Percentiles rank a stretch among this genome's conserved stretches.
These are phyloP conservation scores for Kitagawia praeruptora DNA, from an alignment of 129 eudicot species.

Conservation along the genomic window DNA sequence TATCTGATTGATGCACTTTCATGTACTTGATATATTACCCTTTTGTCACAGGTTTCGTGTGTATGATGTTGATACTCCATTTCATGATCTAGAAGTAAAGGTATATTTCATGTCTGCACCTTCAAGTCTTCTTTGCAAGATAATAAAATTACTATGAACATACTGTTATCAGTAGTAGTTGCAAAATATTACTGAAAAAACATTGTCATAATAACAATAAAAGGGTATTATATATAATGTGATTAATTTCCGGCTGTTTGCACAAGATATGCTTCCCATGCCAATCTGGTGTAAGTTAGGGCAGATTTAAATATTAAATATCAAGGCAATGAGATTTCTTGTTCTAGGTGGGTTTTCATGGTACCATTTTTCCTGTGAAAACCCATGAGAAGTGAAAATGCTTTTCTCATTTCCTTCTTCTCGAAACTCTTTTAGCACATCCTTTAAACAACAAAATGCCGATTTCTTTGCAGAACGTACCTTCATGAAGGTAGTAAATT, in stretches of 20 bases:
- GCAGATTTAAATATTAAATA: background rate
- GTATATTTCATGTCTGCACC: slow-evolving; percentile 30
- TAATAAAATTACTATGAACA: background rate
- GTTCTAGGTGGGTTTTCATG: background rate
- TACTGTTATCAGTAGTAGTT: background rate
- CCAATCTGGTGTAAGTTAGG: background rate
- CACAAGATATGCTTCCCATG: background rate
- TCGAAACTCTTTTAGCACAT: background rate
- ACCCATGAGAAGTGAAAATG: background rate
- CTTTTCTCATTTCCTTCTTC: background rate
- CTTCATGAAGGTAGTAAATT: background rate
- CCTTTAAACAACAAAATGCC: background rate
- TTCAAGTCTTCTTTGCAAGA: background rate
- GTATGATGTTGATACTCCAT: slow-evolving; percentile 89
- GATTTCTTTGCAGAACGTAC: background rate
- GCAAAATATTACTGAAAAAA: background rate
- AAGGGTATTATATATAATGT: background rate
- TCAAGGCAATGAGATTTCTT: background rate
- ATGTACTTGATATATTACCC: slow-evolving; percentile 9
- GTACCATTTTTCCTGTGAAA: background rate
- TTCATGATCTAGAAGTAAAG: slow-evolving; percentile 71
- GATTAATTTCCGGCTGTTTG: background rate
- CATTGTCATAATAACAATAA: background rate
- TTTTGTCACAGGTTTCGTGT: slow-evolving; percentile 67
- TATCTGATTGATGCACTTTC: slow-evolving; percentile 6